A percentile compares a stretch with the other conserved stretches of the same genome.
Evolutionary conservation across 1,139 yeast species (phyloP).

Genomic region (Geotrichum fermentans): DNA sequence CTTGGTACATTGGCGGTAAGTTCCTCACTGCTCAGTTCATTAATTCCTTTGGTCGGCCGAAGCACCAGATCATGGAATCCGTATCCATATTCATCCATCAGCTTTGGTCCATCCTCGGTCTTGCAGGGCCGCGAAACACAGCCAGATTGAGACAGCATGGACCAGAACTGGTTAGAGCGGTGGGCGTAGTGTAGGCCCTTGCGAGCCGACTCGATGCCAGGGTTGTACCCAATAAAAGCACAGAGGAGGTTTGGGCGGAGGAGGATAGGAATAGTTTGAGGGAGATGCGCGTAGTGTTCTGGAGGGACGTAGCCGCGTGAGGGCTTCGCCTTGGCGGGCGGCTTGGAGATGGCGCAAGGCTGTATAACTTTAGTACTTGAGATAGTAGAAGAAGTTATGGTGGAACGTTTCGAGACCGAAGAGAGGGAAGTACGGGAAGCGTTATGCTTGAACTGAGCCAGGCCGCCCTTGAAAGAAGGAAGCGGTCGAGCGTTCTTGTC

Average conservation of each 20-base stretch:
- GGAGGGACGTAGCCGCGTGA: slow-evolving; percentile 29
- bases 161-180: slow-evolving; percentile 66
- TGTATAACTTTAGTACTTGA: not conserved
- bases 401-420: no score
- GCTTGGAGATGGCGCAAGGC: not conserved
- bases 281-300: slow-evolving; percentile 29
- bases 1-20: slow-evolving; percentile 54
- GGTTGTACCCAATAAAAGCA: slow-evolving; percentile 70
- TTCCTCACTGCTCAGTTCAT: slow-evolving; percentile 50
- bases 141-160: slow-evolving; percentile 51
- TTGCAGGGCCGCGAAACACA: slow-evolving; percentile 39
- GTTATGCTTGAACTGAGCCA: slow-evolving; percentile 16
- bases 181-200: slow-evolving; percentile 75
- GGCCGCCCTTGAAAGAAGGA: slow-evolving; percentile 21
- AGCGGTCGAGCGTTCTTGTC: no score
- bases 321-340: not conserved
- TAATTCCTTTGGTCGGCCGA: slow-evolving; percentile 59
- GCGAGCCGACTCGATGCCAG: slow-evolving; percentile 60
- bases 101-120: slow-evolving; percentile 42
- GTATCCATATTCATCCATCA: slow-evolving; percentile 45
- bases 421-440: no score
- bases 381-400: not conserved
- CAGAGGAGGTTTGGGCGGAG: slow-evolving; percentile 37
- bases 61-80: slow-evolving; percentile 72
- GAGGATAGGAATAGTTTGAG: slow-evolving; percentile 38